Percentiles rank a stretch among this genome's conserved stretches.
Conservation (phyloP, 2,329 filamentous ascomycete species). For the Fusarium verrucosum region DNA sequence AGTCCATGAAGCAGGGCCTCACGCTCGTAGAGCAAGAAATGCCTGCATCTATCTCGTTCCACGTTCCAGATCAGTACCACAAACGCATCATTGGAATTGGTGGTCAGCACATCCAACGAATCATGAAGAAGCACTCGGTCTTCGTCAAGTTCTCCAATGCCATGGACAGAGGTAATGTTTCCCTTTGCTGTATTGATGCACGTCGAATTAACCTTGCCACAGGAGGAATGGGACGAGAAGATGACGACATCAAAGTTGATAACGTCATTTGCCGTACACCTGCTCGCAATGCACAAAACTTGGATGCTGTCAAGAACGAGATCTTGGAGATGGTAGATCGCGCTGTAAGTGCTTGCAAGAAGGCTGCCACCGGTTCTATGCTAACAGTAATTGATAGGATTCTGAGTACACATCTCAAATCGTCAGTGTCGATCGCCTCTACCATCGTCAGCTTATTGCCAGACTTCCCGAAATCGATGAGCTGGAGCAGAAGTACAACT, state of each 20-base stretch:
- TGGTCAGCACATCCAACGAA: conserved; percentile 97
- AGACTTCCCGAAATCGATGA: conserved; percentile 91
- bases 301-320: conserved; percentile 97
- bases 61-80: conserved; percentile 98
- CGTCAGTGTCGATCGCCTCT: conserved; percentile 91
- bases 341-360: conserved; percentile 65
- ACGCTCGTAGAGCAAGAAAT: conserved; percentile 97
- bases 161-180: conserved; percentile 81
- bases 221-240: conserved; percentile 83
- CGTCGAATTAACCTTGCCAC: conserved; percentile 41
- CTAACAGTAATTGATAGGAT: conserved; percentile 64
- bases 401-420: conserved; percentile 96
- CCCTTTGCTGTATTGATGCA: background rate
- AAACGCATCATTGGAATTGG: conserved; percentile 99
- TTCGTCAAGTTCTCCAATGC: conserved; percentile 99
- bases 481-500: conserved; percentile 99
- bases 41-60: conserved; percentile 98
- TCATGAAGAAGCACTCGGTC: conserved; percentile 99
- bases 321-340: conserved; percentile 99
- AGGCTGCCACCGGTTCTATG: background rate
- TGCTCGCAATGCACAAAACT: conserved; percentile 93
- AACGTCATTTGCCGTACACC: conserved; percentile 99
- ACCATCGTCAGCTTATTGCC: conserved; percentile 91
- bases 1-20: conserved; percentile 92
- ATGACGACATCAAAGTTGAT: conserved; percentile 98